A percentile compares a stretch with the other conserved stretches of the same genome.
Conservation (phyloP, 345 rosid species). For the Dipteronia dyeriana region DNA sequence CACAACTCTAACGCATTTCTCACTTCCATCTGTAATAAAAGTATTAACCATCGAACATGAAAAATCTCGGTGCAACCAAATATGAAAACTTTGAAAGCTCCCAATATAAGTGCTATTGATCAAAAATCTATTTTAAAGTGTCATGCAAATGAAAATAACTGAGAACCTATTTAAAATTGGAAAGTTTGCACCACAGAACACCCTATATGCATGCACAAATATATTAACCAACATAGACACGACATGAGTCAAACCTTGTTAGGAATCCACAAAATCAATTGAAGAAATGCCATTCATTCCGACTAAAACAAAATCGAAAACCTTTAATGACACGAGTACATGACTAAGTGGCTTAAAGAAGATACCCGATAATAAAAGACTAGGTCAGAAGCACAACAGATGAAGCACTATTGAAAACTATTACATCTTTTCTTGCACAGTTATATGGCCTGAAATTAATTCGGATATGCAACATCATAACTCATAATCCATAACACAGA, state of each 20-base stretch:
- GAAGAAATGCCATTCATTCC: neutral
- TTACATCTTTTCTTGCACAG: neutral
- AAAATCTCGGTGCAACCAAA: neutral
- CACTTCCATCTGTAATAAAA: neutral
- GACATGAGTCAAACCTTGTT: neutral
- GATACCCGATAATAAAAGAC: neutral
- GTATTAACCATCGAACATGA: neutral
- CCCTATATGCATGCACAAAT: neutral
- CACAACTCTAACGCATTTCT: neutral
- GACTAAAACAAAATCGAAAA: no score
- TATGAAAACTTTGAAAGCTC: neutral
- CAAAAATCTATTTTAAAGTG: neutral
- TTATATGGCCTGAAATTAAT: neutral
- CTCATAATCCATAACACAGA: neutral
- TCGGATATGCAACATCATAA: neutral
- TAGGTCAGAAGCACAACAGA: neutral
- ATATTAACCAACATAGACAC: neutral
- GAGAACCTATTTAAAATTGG: neutral
- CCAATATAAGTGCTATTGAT: neutral
- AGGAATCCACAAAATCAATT: neutral
- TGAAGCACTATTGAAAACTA: neutral
- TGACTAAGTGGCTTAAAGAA: neutral
- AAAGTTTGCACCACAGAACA: neutral
- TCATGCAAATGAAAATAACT: neutral
- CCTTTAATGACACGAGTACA: neutral